Evolutionary conservation across 345 rosid species (phyloP).

Genomic region (Populus euphratica): DNA sequence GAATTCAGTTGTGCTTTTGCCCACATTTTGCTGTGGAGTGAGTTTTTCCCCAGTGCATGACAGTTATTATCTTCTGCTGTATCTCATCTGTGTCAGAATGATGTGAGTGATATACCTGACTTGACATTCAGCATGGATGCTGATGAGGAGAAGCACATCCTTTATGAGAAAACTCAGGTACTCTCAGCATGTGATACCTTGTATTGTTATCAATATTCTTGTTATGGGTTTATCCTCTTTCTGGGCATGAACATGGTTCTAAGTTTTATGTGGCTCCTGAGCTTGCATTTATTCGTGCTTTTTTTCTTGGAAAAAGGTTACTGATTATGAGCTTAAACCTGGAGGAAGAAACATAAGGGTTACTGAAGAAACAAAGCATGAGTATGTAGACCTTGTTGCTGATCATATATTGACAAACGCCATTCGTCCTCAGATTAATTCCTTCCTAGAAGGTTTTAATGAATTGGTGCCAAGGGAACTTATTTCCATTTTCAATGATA

Average conservation of each 20-base stretch:
- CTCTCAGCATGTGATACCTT: not conserved
- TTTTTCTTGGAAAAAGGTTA: conserved; percentile 53
- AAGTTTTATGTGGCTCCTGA: not conserved
- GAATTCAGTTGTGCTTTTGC: not conserved
- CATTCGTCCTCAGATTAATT: conserved; percentile 87
- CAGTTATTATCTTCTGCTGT: not conserved
- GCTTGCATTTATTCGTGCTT: conserved; percentile 1
- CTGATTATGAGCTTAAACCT: conserved; percentile 95
- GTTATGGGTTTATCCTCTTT: not conserved
- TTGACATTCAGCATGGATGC: conserved; percentile 98
- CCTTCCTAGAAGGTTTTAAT: conserved; percentile 81
- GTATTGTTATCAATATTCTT: not conserved
- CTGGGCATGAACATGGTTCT: not conserved
- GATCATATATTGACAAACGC: conserved; percentile 94
- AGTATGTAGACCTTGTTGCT: conserved; percentile 96
- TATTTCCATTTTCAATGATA: conserved; percentile 85
- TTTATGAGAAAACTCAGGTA: conserved; percentile 94
- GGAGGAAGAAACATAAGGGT: conserved; percentile 95
- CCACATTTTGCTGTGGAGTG: not conserved
- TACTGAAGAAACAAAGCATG: conserved; percentile 94
- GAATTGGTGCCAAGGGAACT: conserved; percentile 80
- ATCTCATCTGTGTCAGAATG: conserved; percentile 54
- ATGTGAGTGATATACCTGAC: conserved; percentile 75
- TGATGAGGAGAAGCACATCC: conserved; percentile 93
- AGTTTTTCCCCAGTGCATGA: not conserved